Conservation (phyloP, 225 moss, liverwort and hornwort genomes). For the Physcomitrellopsis africana region DNA sequence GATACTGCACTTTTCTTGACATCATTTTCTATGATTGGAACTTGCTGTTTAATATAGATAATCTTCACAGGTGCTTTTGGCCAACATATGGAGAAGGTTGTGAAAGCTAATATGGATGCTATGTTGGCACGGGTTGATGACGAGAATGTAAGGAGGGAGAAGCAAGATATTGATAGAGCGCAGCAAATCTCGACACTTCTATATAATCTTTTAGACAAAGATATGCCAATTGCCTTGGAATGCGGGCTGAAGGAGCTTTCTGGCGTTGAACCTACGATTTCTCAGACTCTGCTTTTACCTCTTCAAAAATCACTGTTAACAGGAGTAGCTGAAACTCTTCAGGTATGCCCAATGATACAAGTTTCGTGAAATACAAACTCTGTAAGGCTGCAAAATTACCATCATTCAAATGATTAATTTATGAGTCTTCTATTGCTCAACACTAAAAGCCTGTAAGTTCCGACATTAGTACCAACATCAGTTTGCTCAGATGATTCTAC, state of each 20-base stretch:
- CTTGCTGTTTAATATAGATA: background rate
- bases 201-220: constrained; percentile 39
- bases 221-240: constrained; percentile 45
- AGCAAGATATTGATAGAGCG: constrained; percentile 70
- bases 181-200: constrained; percentile 58
- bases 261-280: constrained; percentile 36
- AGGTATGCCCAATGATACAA: constrained; percentile 31
- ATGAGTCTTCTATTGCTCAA: background rate
- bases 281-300: constrained; percentile 34
- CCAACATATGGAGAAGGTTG: constrained; percentile 70
- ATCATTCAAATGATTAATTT: background rate
- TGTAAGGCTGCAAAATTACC: background rate
- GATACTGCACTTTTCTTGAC: background rate
- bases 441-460: background rate
- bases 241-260: constrained; percentile 42
- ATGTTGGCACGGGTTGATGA: constrained; percentile 79
- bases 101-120: constrained; percentile 73
- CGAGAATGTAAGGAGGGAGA: constrained; percentile 76
- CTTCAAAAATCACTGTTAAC: constrained; percentile 44
- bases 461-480: background rate
- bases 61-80: constrained; percentile 48
- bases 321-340: constrained; percentile 40
- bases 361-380: background rate
- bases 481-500: constrained; percentile 1
- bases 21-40: background rate